A percentile compares a stretch with the other conserved stretches of the same genome.
Conservation (phyloP, 106 monocot species). For the Dioscorea dumetorum region DNA sequence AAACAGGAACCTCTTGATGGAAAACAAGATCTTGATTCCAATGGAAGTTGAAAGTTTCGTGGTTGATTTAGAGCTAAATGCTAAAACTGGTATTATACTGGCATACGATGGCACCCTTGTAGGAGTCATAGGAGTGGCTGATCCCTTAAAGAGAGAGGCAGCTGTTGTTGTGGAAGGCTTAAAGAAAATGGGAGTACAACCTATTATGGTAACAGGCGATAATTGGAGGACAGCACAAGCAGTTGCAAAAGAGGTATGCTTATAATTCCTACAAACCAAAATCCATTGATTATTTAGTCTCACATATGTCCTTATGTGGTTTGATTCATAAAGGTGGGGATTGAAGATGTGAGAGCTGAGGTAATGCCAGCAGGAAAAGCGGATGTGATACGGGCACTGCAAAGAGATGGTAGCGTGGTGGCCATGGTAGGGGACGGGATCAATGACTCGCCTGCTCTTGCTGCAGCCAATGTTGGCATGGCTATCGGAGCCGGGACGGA, state of each 20-base stretch:
- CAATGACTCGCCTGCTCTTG: conserved; percentile 93
- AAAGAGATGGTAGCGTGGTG: conserved; percentile 56
- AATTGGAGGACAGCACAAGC: conserved; percentile 86
- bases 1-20: conserved; percentile 64
- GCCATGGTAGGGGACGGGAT: conserved; percentile 98
- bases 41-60: conserved; percentile 67
- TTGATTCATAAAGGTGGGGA: conserved; percentile 50
- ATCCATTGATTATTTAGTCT: not conserved
- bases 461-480: conserved; percentile 86
- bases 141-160: conserved; percentile 95
- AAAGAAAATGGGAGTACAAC: conserved; percentile 70
- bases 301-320: too few relatives aligned
- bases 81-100: conserved; percentile 80
- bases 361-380: conserved; percentile 90
- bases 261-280: not conserved
- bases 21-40: conserved; percentile 56
- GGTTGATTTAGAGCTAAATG: conserved; percentile 58
- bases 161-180: conserved; percentile 80
- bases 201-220: conserved; percentile 96
- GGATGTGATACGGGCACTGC: conserved; percentile 53
- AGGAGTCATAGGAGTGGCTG: conserved; percentile 70
- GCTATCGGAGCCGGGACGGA: conserved; percentile 93
- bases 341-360: conserved; percentile 87
- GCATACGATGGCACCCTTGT: conserved; percentile 56
- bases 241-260: conserved; percentile 78